Percentiles rank a stretch among this genome's conserved stretches.
phyloP scores from a whole-genome alignment of 352 stramenopile species.

The Phytophthora europaea region DNA sequence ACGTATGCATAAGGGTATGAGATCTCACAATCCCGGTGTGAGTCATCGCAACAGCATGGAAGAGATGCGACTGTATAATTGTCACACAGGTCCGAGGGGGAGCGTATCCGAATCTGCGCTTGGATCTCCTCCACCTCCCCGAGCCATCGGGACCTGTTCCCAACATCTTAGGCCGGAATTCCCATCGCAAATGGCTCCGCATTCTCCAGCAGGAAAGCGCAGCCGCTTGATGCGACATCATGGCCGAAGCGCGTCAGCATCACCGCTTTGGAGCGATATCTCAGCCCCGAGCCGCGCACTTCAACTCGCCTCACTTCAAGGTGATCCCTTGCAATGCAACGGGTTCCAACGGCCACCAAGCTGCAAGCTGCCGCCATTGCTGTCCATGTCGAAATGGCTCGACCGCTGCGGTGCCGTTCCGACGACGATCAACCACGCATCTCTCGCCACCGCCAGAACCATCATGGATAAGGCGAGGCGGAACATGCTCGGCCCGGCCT shows the following conservation, averaged over 20 bases:
- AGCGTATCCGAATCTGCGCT: neutral
- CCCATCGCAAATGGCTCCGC: slow-evolving; percentile 25
- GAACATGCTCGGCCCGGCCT: slow-evolving; percentile 14
- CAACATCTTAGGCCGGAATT: too few species aligned
- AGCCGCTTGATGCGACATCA: neutral
- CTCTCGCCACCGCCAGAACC: slow-evolving; percentile 13
- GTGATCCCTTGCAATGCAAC: slow-evolving; percentile 9
- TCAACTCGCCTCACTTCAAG: neutral
- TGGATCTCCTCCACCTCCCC: too few species aligned
- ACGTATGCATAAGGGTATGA: neutral
- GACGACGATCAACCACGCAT: neutral
- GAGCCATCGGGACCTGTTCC: too few species aligned
- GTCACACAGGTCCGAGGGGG: neutral
- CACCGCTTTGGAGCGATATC: slow-evolving; percentile 2
- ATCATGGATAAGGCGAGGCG: slow-evolving; percentile 9
- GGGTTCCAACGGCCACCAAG: neutral
- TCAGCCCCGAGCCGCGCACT: neutral
- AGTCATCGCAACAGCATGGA: neutral
- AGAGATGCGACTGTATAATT: neutral
- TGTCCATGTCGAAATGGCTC: neutral
- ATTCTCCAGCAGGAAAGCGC: slow-evolving; percentile 3
- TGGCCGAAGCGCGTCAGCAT: too few species aligned
- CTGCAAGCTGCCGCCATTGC: neutral
- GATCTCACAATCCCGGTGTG: neutral
- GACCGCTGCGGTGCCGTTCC: neutral